Evolutionary conservation across 768 basidiomycete genomes (phyloP).

Genomic region (Lanmaoa rubissima): DNA sequence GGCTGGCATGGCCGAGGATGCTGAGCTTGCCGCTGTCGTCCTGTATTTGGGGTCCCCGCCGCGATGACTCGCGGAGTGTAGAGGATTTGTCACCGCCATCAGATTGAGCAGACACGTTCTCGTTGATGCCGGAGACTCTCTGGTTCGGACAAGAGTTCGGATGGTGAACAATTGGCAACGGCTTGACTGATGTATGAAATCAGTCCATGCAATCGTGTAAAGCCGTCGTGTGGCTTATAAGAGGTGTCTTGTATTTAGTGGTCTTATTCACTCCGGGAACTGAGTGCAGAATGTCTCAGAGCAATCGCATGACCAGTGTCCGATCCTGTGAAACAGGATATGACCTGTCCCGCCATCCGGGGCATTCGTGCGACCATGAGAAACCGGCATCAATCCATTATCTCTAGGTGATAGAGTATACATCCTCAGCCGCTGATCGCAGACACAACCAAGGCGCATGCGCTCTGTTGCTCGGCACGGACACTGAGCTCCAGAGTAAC

Average conservation of each 20-base stretch:
- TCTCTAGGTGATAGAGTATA: not conserved
- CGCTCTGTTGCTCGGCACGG: slow-evolving; percentile 86
- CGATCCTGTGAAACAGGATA: slow-evolving; percentile 4
- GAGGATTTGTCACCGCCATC: slow-evolving; percentile 19
- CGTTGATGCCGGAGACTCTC: not conserved
- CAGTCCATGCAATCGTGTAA: not conserved
- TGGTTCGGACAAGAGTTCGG: not conserved
- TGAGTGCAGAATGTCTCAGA: not conserved
- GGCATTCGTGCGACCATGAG: slow-evolving; percentile 14
- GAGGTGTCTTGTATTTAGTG: not conserved
- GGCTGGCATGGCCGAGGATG: slow-evolving; percentile 38
- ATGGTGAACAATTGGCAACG: slow-evolving; percentile 5
- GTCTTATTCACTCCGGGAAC: slow-evolving; percentile 7
- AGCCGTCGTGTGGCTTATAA: slow-evolving; percentile 5
- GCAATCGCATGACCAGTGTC: not conserved
- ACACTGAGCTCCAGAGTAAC: slow-evolving; percentile 92
- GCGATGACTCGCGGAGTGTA: slow-evolving; percentile 4
- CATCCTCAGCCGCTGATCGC: slow-evolving; percentile 71
- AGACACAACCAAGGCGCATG: slow-evolving; percentile 82
- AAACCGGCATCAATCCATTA: slow-evolving; percentile 9
- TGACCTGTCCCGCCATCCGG: not conserved
- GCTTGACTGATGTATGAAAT: slow-evolving; percentile 4
- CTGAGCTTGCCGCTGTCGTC: slow-evolving; percentile 10
- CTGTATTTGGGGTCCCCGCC: slow-evolving; percentile 14
- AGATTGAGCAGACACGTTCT: slow-evolving; percentile 9